Evolutionary conservation across 2,329 filamentous ascomycete genomes (phyloP), one percentile per base, ranked within the genome.

Genomic region (Diaporthe amygdali): DNA sequence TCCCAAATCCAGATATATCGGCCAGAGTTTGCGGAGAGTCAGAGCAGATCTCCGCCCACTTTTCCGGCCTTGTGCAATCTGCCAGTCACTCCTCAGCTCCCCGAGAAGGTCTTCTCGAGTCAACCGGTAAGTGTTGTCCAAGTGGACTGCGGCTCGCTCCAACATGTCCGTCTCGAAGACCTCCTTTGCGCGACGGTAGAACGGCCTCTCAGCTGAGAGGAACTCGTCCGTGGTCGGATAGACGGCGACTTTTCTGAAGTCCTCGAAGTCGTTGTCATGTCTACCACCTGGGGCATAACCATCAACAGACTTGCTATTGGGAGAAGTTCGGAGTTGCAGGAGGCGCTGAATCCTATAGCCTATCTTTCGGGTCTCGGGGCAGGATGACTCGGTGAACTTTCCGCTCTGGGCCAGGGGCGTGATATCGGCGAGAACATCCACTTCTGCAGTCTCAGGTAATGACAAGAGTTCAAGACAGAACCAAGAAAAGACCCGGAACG

Each of bases 101-200:
- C 84, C 88, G 0, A 94, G 80, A 85, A 94, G 91, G 73, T 94
- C 92, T 74, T 95, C 92, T 3, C 93, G 83, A 0, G 94, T 82
- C 0, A 94, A 84, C 0, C 93, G 90, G 74, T 93, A 95, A 66
- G 94, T 90, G 76, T 92, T 93, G 75, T 93, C 92, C 0, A 93
- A 78, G 76, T 94, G 90, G 0, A 81, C 78, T 0, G 79, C 79
- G 0, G 85, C 78, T 1, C 89, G 84, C 0, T 78, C 74, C 1
- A 81, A 71, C 15, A 76, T 39, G 1, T 81, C 70, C 0, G 78
- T 72, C 1, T 87, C 79, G 1, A 82, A 78, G 0, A 92, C 81
- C 2, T 87, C 87, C 5, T 85, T 81, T 0, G 86, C 84, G 0
- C 81, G 84, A 8, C 87, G 86, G 54, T 90, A 89, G 77, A 89